These are phyloP conservation scores for Venturia aucupariae DNA, from an alignment of 2,329 filamentous ascomycete genomes.

Conservation along the genomic window DNA sequence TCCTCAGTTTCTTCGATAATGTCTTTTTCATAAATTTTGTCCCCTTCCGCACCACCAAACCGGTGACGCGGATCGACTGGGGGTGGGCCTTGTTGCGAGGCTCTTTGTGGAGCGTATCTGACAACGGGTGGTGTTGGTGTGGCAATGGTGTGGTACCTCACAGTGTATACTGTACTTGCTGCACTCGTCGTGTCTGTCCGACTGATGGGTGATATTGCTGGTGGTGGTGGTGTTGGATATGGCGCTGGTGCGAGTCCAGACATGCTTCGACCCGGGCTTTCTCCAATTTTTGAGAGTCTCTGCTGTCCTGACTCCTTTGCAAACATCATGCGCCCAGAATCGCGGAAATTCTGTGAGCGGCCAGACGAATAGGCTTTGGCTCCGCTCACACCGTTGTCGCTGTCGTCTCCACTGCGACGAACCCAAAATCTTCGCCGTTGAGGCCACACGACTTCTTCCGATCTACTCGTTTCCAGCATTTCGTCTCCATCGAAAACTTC, in stretches of 20 bases:
- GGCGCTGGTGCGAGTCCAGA: neutral
- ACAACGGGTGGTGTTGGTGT: conserved; percentile 36
- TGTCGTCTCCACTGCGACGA: conserved; percentile 23
- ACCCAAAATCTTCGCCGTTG: conserved; percentile 31
- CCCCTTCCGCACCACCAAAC: conserved; percentile 1
- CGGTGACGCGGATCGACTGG: neutral
- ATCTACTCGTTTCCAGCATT: conserved; percentile 64
- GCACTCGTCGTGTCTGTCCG: conserved; percentile 53
- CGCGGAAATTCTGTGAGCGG: conserved; percentile 15
- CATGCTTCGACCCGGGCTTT: neutral
- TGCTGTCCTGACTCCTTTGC: neutral
- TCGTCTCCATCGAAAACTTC: conserved; percentile 93
- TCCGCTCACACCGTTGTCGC: conserved; percentile 20
- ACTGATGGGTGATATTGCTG: conserved; percentile 47
- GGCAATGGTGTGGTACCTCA: conserved; percentile 49
- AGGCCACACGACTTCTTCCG: conserved; percentile 46
- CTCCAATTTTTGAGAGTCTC: neutral
- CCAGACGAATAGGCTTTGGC: conserved; percentile 22
- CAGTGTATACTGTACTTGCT: conserved; percentile 54
- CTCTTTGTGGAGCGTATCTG: conserved; percentile 1
- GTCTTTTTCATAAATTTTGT: conserved; percentile 10
- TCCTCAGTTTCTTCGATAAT: neutral
- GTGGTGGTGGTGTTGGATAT: conserved; percentile 36
- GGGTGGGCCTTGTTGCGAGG: conserved; percentile 19
- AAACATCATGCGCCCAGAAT: neutral